phyloP scores from a whole-genome alignment of 1,284 basidiomycete species.

The Boletus hoseneyae region DNA sequence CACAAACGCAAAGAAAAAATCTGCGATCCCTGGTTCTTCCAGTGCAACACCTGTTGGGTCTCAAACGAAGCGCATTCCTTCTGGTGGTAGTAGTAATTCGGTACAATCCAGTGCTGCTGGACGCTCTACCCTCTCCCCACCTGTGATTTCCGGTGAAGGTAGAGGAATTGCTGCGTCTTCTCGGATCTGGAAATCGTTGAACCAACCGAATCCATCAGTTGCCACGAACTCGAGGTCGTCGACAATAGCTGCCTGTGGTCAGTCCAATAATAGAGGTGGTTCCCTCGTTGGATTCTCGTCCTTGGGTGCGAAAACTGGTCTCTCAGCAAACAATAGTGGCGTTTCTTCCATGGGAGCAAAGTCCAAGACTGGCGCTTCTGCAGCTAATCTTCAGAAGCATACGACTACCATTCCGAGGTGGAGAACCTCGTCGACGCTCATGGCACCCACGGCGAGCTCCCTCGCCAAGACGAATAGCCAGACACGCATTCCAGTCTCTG shows the following conservation, averaged over 20 bases:
- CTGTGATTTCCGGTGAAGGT: conserved; percentile 10
- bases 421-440: conserved; percentile 49
- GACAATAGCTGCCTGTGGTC: conserved; percentile 23
- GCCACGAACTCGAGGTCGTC: conserved; percentile 11
- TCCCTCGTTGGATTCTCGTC: conserved; percentile 36
- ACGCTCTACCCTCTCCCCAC: conserved; percentile 17
- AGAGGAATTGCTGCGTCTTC: conserved; percentile 10
- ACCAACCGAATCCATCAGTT: conserved; percentile 7
- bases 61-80: conserved; percentile 18
- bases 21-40: conserved; percentile 19
- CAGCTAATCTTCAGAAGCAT: conserved; percentile 20
- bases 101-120: conserved; percentile 1
- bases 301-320: conserved; percentile 25
- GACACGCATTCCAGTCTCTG: conserved; percentile 17
- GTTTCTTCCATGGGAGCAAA: conserved; percentile 35
- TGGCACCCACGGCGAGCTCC: conserved; percentile 74
- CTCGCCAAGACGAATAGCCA: conserved; percentile 52
- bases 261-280: conserved; percentile 21
- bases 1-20: conserved; percentile 20
- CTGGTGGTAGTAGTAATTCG: conserved; percentile 14
- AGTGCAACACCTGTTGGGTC: conserved; percentile 15
- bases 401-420: conserved; percentile 8
- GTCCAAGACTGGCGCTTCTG: conserved; percentile 17
- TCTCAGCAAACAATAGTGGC: conserved; percentile 2
- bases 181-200: conserved; percentile 19